Percentiles rank a stretch among this genome's conserved stretches.
These are phyloP conservation scores for Boletus vinaceobasis DNA, from an alignment of 768 basidiomycete species.

Conservation along the genomic window DNA sequence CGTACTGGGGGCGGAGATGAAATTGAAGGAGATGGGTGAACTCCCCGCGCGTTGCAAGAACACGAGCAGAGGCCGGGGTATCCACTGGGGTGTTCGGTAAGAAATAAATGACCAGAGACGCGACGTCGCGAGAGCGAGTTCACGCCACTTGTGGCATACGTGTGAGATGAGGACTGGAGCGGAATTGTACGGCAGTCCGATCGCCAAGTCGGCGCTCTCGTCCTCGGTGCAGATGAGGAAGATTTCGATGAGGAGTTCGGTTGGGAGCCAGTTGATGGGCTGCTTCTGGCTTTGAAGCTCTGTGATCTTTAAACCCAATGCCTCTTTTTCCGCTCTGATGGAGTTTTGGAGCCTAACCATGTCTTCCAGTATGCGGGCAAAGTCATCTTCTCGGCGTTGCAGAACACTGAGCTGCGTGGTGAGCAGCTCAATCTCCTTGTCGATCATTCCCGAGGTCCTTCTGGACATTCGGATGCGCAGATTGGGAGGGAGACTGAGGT, in stretches of 20 bases:
- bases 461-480: slow-evolving; percentile 16
- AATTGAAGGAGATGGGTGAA: slow-evolving; percentile 36
- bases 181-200: slow-evolving; percentile 28
- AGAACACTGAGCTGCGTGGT: slow-evolving; percentile 38
- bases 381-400: slow-evolving; percentile 37
- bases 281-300: slow-evolving; percentile 40
- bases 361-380: slow-evolving; percentile 39
- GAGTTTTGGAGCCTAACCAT: slow-evolving; percentile 38
- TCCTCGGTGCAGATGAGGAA: slow-evolving; percentile 35
- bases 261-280: slow-evolving; percentile 51
- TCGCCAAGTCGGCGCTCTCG: slow-evolving; percentile 20
- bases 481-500: background rate
- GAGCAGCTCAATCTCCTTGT: slow-evolving; percentile 37
- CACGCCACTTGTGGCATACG: slow-evolving; percentile 50
- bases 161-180: slow-evolving; percentile 44
- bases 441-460: slow-evolving; percentile 26
- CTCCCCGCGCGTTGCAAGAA: slow-evolving; percentile 37
- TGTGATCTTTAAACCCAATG: slow-evolving; percentile 27
- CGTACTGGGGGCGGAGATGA: slow-evolving; percentile 21
- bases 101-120: slow-evolving; percentile 44
- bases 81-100: slow-evolving; percentile 27
- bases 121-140: slow-evolving; percentile 40
- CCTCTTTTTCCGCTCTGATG: slow-evolving; percentile 32
- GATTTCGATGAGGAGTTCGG: slow-evolving; percentile 45
- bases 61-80: slow-evolving; percentile 17